A percentile compares a stretch with the other conserved stretches of the same genome.
Evolutionary conservation across 129 eudicot genomes (phyloP).

Genomic region (Lonicera japonica): DNA sequence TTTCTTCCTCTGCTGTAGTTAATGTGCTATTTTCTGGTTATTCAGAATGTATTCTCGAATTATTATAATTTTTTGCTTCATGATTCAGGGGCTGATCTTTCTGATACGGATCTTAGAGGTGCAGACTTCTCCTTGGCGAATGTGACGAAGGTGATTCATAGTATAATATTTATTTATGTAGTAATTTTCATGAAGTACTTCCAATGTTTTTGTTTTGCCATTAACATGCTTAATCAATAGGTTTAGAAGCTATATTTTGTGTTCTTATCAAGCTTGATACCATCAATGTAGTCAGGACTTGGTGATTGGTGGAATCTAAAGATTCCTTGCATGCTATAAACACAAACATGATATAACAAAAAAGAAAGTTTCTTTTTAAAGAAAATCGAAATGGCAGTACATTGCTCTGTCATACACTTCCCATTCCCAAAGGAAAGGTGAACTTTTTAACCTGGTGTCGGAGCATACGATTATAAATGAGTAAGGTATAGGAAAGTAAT

Average conservation of each 20-base stretch:
- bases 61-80: slow-evolving; percentile 1
- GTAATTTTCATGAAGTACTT: background rate
- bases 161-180: background rate
- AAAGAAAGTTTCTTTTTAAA: too few species aligned
- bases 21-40: background rate
- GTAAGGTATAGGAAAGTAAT: too few species aligned
- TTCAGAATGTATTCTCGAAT: background rate
- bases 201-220: background rate
- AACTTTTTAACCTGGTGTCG: too few species aligned
- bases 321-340: too few species aligned
- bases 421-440: too few species aligned
- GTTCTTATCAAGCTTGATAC: background rate
- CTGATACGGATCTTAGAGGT: slow-evolving; percentile 95
- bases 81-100: slow-evolving; percentile 90
- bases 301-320: background rate
- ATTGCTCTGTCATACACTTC: too few species aligned
- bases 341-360: too few species aligned
- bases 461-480: too few species aligned
- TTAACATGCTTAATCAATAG: background rate
- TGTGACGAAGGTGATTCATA: slow-evolving; percentile 59
- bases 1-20: background rate
- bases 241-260: background rate
- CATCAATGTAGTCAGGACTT: background rate
- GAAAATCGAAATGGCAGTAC: too few species aligned
- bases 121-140: slow-evolving; percentile 95